Conservation (phyloP, 805 yeast species). For the Candida silvicultrix region DNA sequence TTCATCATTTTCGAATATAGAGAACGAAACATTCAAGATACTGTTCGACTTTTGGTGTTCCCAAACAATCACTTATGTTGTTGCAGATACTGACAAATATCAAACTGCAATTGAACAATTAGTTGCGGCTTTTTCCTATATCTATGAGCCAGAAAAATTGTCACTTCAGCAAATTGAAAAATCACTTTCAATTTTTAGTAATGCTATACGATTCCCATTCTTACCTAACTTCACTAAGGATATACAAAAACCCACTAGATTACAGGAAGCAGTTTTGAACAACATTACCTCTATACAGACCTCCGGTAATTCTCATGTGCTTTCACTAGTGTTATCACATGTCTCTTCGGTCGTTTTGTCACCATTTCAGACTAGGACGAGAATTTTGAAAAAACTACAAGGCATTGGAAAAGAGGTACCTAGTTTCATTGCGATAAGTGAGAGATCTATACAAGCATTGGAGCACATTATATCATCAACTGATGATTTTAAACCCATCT, state of each 20-base stretch:
- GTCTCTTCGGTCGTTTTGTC: constrained; percentile 45
- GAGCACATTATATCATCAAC: constrained; percentile 26
- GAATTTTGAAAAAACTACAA: constrained; percentile 50
- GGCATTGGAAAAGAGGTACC: constrained; percentile 42
- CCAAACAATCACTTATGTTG: constrained; percentile 38
- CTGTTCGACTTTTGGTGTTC: constrained; percentile 47
- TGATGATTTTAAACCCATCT: constrained; percentile 26
- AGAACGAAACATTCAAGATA: constrained; percentile 28
- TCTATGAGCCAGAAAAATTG: constrained; percentile 31
- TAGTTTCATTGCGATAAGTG: constrained; percentile 56
- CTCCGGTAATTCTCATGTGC: constrained; percentile 28
- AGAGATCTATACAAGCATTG: constrained; percentile 37
- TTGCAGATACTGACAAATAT: constrained; percentile 32
- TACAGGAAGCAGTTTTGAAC: constrained; percentile 55
- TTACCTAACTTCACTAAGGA: constrained; percentile 56
- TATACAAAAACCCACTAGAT: constrained; percentile 45
- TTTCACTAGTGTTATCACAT: constrained; percentile 44
- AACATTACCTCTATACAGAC: constrained; percentile 32
- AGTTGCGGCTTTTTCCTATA: constrained; percentile 43
- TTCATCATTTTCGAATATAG: constrained; percentile 24
- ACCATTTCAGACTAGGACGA: constrained; percentile 55
- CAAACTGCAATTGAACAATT: constrained; percentile 57
- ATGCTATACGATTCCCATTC: constrained; percentile 68
- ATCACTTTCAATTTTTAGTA: constrained; percentile 53
- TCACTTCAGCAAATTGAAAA: constrained; percentile 34